Percentiles rank a stretch among this genome's conserved stretches.
phyloP scores from a whole-genome alignment of 768 basidiomycete genomes.

The Mycena alexandri region DNA sequence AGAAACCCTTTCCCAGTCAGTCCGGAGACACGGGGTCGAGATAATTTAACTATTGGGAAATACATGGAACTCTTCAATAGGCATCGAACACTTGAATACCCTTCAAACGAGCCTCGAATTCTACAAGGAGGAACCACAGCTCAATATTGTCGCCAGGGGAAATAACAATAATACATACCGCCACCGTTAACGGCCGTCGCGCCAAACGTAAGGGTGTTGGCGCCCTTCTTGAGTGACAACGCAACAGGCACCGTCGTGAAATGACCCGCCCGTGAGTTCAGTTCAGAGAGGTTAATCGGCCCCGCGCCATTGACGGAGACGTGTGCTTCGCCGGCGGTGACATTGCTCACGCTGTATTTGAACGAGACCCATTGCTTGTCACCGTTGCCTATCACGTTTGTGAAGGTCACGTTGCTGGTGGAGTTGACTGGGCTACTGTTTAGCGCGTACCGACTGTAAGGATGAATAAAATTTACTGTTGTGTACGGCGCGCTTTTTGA shows the following conservation, averaged over 20 bases:
- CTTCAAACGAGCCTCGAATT: conserved; percentile 12
- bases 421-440: conserved; percentile 16
- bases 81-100: too few relatives aligned
- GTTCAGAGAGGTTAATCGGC: conserved; percentile 28
- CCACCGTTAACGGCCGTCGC: neutral
- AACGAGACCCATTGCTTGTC: conserved; percentile 32
- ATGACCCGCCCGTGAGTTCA: conserved; percentile 36
- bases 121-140: neutral
- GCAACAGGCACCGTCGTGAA: conserved; percentile 30
- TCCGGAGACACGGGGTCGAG: too few relatives aligned
- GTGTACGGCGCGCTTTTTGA: conserved; percentile 30
- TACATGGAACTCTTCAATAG: too few relatives aligned
- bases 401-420: conserved; percentile 31
- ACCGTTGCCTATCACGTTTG: conserved; percentile 22
- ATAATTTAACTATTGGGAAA: too few relatives aligned
- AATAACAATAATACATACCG: conserved; percentile 3
- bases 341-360: conserved; percentile 27
- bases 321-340: conserved; percentile 34
- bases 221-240: conserved; percentile 28
- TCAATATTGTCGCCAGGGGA: too few relatives aligned
- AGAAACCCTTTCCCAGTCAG: too few relatives aligned
- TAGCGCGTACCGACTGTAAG: too few relatives aligned
- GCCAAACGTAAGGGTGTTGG: conserved; percentile 34
- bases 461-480: conserved; percentile 11
- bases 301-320: conserved; percentile 35